These are phyloP conservation scores for Elasticomyces elasticus DNA, from an alignment of 495 filamentous ascomycete species.

Conservation along the genomic window DNA sequence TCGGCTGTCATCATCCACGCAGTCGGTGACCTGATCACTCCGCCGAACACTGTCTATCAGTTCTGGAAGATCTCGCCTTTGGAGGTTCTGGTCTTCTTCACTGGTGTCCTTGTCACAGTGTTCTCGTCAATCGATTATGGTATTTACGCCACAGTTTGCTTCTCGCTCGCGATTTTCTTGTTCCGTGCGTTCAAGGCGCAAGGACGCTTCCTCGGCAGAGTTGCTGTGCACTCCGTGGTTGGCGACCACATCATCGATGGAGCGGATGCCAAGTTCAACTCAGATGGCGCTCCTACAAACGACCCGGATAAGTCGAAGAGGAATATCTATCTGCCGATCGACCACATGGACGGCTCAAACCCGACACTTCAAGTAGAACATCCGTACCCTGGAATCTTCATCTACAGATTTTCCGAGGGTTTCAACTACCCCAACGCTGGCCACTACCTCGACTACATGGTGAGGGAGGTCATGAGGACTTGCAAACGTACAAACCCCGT, in stretches of 20 bases:
- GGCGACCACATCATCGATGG: conserved; percentile 68
- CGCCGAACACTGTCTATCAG: conserved; percentile 87
- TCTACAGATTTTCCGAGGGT: conserved; percentile 93
- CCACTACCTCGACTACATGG: conserved; percentile 78
- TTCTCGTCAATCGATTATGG: conserved; percentile 85
- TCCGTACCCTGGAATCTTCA: conserved; percentile 91
- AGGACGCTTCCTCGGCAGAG: conserved; percentile 78
- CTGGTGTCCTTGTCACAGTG: conserved; percentile 82
- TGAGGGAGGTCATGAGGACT: conserved; percentile 53
- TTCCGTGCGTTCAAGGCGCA: conserved; percentile 77
- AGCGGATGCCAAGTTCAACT: conserved; percentile 33
- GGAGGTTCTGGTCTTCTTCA: conserved; percentile 88
- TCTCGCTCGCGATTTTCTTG: conserved; percentile 69
- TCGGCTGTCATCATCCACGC: conserved; percentile 96
- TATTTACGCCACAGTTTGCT: conserved; percentile 73
- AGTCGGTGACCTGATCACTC: conserved; percentile 87
- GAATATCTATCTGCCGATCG: conserved; percentile 83
- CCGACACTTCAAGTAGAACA: conserved; percentile 66
- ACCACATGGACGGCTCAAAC: conserved; percentile 82
- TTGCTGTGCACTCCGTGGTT: conserved; percentile 83
- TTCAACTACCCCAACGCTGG: conserved; percentile 95
- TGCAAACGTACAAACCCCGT: conserved; percentile 64
- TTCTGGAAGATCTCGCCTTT: conserved; percentile 91
- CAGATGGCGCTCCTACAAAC: conserved; percentile 5
- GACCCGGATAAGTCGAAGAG: conserved; percentile 35